Conservation (phyloP, 73 alveolate genomes). For the Tetrahymena elliotti region DNA sequence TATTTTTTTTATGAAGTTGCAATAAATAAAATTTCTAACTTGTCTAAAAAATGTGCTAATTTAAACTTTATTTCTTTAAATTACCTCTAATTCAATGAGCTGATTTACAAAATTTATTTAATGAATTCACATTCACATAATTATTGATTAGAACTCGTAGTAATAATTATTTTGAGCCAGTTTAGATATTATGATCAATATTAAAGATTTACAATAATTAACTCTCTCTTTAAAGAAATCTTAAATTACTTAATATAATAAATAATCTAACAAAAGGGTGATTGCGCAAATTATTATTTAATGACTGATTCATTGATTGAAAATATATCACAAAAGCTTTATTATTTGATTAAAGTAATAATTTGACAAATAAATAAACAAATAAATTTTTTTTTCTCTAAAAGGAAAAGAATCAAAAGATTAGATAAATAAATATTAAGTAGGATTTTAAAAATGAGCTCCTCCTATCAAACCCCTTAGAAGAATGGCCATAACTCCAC, state of each 20-base stretch:
- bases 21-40: background rate
- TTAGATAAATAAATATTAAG: background rate
- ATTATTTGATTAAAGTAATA: background rate
- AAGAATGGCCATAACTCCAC: background rate
- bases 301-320: background rate
- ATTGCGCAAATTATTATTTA: background rate
- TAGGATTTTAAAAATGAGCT: background rate
- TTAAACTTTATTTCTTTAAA: background rate
- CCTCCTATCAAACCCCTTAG: background rate
- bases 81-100: background rate
- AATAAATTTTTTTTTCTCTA: background rate
- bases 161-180: background rate
- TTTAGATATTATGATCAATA: background rate
- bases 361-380: background rate
- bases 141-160: background rate
- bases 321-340: background rate
- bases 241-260: background rate
- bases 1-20: background rate
- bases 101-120: background rate
- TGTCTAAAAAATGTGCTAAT: background rate
- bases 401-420: background rate
- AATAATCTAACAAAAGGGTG: background rate
- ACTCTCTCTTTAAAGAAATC: background rate
- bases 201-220: background rate
- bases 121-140: background rate